These are phyloP conservation scores for Ophiocordyceps australis DNA, from an alignment of 2,329 filamentous ascomycete genomes.

Conservation along the genomic window DNA sequence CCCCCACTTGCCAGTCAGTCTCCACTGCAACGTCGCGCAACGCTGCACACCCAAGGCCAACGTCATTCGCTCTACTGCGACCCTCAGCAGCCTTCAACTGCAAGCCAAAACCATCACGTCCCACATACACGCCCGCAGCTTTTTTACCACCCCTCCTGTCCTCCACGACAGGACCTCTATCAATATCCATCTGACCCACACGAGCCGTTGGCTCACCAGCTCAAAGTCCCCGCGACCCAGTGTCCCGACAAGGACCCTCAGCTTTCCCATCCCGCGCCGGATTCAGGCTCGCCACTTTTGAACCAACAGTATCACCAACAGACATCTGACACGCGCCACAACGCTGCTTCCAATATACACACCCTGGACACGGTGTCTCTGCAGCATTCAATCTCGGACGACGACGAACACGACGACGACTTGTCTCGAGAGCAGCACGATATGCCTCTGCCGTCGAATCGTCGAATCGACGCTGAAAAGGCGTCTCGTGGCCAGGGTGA, in stretches of 20 bases:
- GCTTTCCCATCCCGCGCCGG: no score
- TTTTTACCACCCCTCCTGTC: slow-evolving; percentile 6
- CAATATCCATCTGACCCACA: slow-evolving; percentile 18
- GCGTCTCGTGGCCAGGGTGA: slow-evolving; percentile 22
- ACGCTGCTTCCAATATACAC: slow-evolving; percentile 17
- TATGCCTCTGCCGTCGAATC: slow-evolving; percentile 29
- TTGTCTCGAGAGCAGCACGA: slow-evolving; percentile 14
- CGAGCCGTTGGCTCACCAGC: no score
- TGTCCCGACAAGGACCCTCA: no score
- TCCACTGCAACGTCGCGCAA: slow-evolving; percentile 6
- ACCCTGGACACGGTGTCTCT: slow-evolving; percentile 16
- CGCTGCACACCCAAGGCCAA: slow-evolving; percentile 12
- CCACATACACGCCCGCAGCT: slow-evolving; percentile 15
- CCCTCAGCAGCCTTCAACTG: slow-evolving; percentile 12
- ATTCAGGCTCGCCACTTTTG: slow-evolving; percentile 20
- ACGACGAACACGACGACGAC: slow-evolving; percentile 9
- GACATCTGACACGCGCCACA: slow-evolving; percentile 23
- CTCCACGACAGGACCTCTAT: slow-evolving; percentile 7
- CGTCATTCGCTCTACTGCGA: slow-evolving; percentile 12
- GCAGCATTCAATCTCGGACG: no score
- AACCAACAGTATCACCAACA: slow-evolving; percentile 24
- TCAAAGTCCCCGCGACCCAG: no score
- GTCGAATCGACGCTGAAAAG: slow-evolving; percentile 32
- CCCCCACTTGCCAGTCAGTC: no score
- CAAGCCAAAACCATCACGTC: slow-evolving; percentile 7